Percentiles rank a stretch among this genome's conserved stretches.
Evolutionary conservation across 768 basidiomycete genomes (phyloP).

Genomic region (Psilocybe cubensis): DNA sequence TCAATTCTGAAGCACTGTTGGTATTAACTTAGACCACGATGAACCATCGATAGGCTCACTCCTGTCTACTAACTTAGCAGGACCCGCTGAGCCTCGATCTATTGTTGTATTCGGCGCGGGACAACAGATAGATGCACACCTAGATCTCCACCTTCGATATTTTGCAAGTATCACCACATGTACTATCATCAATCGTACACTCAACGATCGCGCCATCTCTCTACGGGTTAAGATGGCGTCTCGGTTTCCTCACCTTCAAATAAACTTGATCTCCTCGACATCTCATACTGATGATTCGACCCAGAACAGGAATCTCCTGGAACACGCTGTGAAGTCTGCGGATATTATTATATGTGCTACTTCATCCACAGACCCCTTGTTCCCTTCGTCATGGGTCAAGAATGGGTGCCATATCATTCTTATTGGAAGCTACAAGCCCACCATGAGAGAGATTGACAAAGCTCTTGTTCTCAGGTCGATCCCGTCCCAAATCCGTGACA

Average conservation of each 20-base stretch:
- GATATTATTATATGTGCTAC: slow-evolving; percentile 80
- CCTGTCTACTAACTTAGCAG: slow-evolving; percentile 62
- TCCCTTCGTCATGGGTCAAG: slow-evolving; percentile 66
- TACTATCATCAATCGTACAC: slow-evolving; percentile 66
- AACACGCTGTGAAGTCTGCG: slow-evolving; percentile 36
- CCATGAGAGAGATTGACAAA: slow-evolving; percentile 77
- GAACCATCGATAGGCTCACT: slow-evolving; percentile 55
- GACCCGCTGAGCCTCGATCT: slow-evolving; percentile 38
- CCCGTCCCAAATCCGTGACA: neutral
- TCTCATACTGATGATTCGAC: slow-evolving; percentile 1
- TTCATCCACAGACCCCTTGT: slow-evolving; percentile 69
- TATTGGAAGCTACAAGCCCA: slow-evolving; percentile 81
- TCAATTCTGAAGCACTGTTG: too few species aligned
- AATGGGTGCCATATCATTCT: slow-evolving; percentile 72
- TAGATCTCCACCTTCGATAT: slow-evolving; percentile 59
- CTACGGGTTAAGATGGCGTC: slow-evolving; percentile 33
- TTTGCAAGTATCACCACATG: slow-evolving; percentile 57
- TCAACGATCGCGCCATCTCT: slow-evolving; percentile 46
- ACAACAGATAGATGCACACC: slow-evolving; percentile 67
- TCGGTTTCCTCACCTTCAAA: slow-evolving; percentile 27
- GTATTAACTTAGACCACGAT: neutral
- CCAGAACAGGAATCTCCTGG: slow-evolving; percentile 15
- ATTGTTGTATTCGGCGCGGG: slow-evolving; percentile 77
- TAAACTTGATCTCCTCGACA: slow-evolving; percentile 22
- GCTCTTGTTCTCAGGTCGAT: slow-evolving; percentile 58